Evolutionary conservation across 2,329 filamentous ascomycete genomes (phyloP), one percentile per base, ranked within the genome.

Genomic region (Xylaria sp.): DNA sequence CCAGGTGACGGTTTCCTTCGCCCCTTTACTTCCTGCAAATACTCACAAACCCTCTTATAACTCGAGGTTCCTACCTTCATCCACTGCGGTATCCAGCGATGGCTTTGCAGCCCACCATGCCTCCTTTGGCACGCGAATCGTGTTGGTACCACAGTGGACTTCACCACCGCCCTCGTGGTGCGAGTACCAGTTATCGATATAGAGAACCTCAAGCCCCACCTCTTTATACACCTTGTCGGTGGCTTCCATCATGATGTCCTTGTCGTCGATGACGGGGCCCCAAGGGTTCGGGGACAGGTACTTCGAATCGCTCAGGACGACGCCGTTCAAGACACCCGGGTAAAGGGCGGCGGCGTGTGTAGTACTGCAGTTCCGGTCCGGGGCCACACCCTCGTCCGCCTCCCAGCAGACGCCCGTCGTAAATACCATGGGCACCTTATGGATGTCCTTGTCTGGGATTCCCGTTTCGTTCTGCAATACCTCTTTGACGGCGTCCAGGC

Each of bases 391-490:
- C 24, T 52, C 50, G 26, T 52, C 50, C 16, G 39, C 5, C 17
- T 22, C 50, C 50, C 44, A 48, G 39, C 50, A 48, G 16, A 52
- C 44, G 26, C 50, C 50, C 5, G 50, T 53, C 2, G 44, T 48
- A 24, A 53, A 48, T 48, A 48, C 40, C 20, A 53, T 39, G n/a
- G 50, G 50, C 4, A 53, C 50, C 21, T 44, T 16, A 17, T 53
- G 24, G 6, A 48, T 46, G 24, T 46, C 43, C 37, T 46, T 20
- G n/a, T 46, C 43, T 5, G n/a, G 17, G 34, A 50, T 45, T 13
- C 48, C 48, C 2, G 41, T 50, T 44, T 38, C 48, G 11, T 39
- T 8, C 18, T 45, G 2, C n/a, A 50, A 19, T 5, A 19, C 21
- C 2, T 13, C 20, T 29, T 40, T 19, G 41, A 45, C 41, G 19